phyloP scores from a whole-genome alignment of 2,329 filamentous ascomycete genomes.

The Pyricularia grisea region DNA sequence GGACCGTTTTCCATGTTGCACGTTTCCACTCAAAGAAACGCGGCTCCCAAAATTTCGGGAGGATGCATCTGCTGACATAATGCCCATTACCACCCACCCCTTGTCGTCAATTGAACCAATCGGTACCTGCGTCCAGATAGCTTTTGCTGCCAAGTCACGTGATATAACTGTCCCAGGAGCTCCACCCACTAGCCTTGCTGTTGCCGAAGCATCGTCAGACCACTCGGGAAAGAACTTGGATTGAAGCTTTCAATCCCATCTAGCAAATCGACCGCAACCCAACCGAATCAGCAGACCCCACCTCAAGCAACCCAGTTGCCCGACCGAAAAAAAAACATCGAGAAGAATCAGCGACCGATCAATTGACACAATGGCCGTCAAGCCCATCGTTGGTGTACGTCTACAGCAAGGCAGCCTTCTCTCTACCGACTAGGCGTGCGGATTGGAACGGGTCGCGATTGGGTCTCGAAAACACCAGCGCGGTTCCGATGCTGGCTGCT shows the following conservation, averaged over 20 bases:
- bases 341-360: constrained; percentile 2
- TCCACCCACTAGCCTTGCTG: background rate
- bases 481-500: too few relatives aligned
- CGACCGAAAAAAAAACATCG: background rate
- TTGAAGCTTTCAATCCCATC: background rate
- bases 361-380: constrained; percentile 39
- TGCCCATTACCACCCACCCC: background rate
- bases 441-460: background rate
- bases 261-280: background rate
- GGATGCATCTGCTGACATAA: constrained; percentile 3
- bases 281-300: background rate
- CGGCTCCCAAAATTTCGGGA: background rate
- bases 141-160: background rate
- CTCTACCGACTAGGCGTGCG: background rate
- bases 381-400: constrained; percentile 52
- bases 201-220: background rate
- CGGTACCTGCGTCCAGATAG: background rate
- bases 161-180: background rate
- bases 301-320: background rate
- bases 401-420: background rate
- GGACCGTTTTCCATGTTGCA: background rate
- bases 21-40: background rate
- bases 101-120: background rate
- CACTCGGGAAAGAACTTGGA: background rate
- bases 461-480: background rate